phyloP scores from a whole-genome alignment of 1,284 basidiomycete species.

The Pterula multifida region DNA sequence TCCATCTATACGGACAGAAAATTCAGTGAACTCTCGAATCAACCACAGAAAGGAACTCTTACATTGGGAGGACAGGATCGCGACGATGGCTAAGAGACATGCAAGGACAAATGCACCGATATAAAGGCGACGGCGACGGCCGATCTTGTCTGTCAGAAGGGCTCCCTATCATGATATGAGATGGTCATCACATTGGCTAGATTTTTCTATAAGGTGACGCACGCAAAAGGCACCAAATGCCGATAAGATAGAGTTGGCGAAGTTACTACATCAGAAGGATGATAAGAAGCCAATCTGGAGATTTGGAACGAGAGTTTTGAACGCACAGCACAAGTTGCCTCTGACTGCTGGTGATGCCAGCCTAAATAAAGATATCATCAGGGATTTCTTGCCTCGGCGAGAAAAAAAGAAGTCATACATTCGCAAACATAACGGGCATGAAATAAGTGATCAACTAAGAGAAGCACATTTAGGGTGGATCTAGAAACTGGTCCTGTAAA shows the following conservation, averaged over 20 bases:
- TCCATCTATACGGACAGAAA: constrained; percentile 10
- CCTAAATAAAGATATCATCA: constrained; percentile 5
- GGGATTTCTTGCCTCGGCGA: no score
- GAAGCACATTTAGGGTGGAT: neutral
- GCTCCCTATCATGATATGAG: constrained; percentile 12
- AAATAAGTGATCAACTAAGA: constrained; percentile 17
- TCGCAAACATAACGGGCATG: constrained; percentile 15
- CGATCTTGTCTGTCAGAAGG: constrained; percentile 15
- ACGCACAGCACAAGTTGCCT: constrained; percentile 17
- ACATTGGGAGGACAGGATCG: constrained; percentile 16
- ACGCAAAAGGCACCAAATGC: constrained; percentile 16
- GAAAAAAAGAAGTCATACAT: constrained; percentile 5
- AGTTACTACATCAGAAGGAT: constrained; percentile 12
- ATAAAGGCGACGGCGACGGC: constrained; percentile 15
- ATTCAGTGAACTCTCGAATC: neutral
- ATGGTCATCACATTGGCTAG: no score
- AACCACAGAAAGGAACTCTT: neutral
- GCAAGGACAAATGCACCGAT: constrained; percentile 16
- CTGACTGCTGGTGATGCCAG: constrained; percentile 15
- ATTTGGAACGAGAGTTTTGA: neutral
- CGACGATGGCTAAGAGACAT: constrained; percentile 14
- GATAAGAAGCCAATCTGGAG: neutral
- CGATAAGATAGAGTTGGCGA: constrained; percentile 17
- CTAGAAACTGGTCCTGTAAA: neutral
- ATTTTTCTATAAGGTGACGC: neutral